Percentiles rank a stretch among this genome's conserved stretches.
Evolutionary conservation across 2,329 filamentous ascomycete species (phyloP).

Genomic region (Cryphonectria radicalis): DNA sequence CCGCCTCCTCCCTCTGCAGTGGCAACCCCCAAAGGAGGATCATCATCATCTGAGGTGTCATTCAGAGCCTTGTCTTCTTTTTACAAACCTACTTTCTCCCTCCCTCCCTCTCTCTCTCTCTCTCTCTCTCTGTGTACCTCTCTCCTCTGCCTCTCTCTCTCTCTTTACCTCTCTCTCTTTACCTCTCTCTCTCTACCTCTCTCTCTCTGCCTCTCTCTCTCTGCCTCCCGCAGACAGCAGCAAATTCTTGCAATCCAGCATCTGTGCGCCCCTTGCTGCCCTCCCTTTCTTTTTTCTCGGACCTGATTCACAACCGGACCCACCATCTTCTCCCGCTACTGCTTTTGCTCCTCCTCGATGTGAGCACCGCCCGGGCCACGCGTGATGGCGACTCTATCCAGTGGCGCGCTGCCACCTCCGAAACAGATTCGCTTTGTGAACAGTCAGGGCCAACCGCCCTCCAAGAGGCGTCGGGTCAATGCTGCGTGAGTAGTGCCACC

Average conservation of each 20-base stretch:
- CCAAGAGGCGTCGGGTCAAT: slow-evolving; percentile 78
- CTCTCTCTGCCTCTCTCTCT: neutral
- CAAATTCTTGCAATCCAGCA: neutral
- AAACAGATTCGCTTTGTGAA: slow-evolving; percentile 80
- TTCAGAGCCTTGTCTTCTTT: neutral
- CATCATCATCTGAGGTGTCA: neutral
- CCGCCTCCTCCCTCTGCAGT: slow-evolving; percentile 4
- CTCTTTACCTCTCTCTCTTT: too few relatives aligned
- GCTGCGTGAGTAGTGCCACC: slow-evolving; percentile 68
- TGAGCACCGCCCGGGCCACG: slow-evolving; percentile 10
- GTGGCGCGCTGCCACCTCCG: slow-evolving; percentile 48
- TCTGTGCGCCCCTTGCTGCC: neutral
- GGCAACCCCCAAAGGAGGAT: neutral
- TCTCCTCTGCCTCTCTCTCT: too few relatives aligned
- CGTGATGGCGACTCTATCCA: slow-evolving; percentile 53
- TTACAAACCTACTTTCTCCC: too few relatives aligned
- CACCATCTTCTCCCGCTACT: slow-evolving; percentile 4
- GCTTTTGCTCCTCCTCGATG: slow-evolving; percentile 11
- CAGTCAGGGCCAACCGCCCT: slow-evolving; percentile 79
- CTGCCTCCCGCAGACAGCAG: neutral
- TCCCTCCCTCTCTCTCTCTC: neutral
- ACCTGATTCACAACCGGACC: neutral
- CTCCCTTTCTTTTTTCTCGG: neutral
- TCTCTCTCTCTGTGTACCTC: neutral
- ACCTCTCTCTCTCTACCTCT: too few relatives aligned